Evolutionary conservation across 352 stramenopile species (phyloP).

Genomic region (Thalassiosira ordinaria): DNA sequence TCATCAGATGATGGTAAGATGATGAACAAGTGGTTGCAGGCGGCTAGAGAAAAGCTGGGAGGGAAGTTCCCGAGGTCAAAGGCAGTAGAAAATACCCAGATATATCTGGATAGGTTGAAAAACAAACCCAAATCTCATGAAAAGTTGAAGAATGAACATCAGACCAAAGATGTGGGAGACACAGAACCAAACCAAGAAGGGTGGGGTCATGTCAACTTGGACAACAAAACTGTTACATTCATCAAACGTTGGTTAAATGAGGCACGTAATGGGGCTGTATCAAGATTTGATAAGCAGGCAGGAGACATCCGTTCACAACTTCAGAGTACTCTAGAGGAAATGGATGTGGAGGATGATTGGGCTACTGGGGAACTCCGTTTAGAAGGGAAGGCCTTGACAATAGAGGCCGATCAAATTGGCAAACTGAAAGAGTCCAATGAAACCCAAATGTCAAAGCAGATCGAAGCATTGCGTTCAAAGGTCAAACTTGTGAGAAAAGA

Average conservation of each 20-base stretch:
- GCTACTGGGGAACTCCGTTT: constrained; percentile 34
- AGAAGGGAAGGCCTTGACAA: constrained; percentile 49
- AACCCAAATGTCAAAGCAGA: constrained; percentile 28
- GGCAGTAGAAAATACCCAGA: constrained; percentile 90
- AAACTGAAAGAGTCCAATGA: constrained; percentile 40
- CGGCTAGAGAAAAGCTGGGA: constrained; percentile 90
- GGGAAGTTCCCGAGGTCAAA: constrained; percentile 90
- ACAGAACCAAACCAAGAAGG: constrained; percentile 37
- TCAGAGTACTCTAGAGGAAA: constrained; percentile 2
- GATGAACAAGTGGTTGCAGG: constrained; percentile 94
- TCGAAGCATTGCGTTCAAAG: constrained; percentile 23
- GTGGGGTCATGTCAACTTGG: constrained; percentile 28
- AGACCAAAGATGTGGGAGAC: constrained; percentile 14
- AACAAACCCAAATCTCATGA: constrained; percentile 69
- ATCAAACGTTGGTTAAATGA: constrained; percentile 84
- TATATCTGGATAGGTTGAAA: constrained; percentile 92
- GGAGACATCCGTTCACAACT: constrained; percentile 32
- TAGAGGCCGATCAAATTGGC: constrained; percentile 47
- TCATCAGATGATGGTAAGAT: constrained; percentile 91
- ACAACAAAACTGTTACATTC: constrained; percentile 85
- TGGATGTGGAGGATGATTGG: constrained; percentile 47
- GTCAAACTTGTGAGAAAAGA: constrained; percentile 22
- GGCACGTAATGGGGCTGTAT: constrained; percentile 84
- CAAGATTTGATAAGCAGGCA: constrained; percentile 35
- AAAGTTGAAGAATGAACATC: constrained; percentile 1